Conservation (phyloP, 768 basidiomycete genomes). For the Rickenella mellea region DNA sequence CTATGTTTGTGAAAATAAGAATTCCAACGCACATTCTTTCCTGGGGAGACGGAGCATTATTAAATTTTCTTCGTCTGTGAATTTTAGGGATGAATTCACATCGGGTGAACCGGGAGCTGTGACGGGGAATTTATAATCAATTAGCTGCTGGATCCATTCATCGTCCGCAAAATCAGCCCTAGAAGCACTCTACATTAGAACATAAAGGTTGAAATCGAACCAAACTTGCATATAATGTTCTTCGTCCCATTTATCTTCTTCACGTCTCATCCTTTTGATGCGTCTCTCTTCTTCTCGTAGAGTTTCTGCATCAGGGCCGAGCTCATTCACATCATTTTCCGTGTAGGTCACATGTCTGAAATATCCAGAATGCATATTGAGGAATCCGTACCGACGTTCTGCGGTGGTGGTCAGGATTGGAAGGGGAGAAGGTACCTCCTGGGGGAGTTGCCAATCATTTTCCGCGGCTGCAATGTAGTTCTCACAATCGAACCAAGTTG, state of each 20-base stretch:
- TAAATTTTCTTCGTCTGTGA: slow-evolving; percentile 64
- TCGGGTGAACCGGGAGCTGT: slow-evolving; percentile 17
- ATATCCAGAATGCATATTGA: slow-evolving; percentile 66
- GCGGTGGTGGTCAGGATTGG: slow-evolving; percentile 29
- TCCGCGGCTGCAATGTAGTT: slow-evolving; percentile 44
- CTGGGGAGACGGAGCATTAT: slow-evolving; percentile 48
- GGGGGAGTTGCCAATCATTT: slow-evolving; percentile 74
- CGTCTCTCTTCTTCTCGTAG: slow-evolving; percentile 43
- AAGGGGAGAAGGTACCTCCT: slow-evolving; percentile 38
- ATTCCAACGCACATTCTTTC: slow-evolving; percentile 36
- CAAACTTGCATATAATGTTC: slow-evolving; percentile 70
- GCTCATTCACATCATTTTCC: slow-evolving; percentile 77
- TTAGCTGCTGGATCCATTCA: slow-evolving; percentile 61
- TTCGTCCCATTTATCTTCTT: slow-evolving; percentile 73
- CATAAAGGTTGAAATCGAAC: slow-evolving; percentile 3
- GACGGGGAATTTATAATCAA: slow-evolving; percentile 58
- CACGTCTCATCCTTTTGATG: slow-evolving; percentile 42
- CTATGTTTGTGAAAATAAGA: neutral
- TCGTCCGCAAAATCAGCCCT: slow-evolving; percentile 81
- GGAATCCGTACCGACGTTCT: slow-evolving; percentile 62
- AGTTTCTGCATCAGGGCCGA: slow-evolving; percentile 58
- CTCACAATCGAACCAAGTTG: slow-evolving; percentile 1
- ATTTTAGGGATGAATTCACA: slow-evolving; percentile 25
- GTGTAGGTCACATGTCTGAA: slow-evolving; percentile 63
- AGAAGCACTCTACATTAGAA: neutral